Conservation (phyloP, 306 rosid genomes). For the Erythrophleum fordii region DNA sequence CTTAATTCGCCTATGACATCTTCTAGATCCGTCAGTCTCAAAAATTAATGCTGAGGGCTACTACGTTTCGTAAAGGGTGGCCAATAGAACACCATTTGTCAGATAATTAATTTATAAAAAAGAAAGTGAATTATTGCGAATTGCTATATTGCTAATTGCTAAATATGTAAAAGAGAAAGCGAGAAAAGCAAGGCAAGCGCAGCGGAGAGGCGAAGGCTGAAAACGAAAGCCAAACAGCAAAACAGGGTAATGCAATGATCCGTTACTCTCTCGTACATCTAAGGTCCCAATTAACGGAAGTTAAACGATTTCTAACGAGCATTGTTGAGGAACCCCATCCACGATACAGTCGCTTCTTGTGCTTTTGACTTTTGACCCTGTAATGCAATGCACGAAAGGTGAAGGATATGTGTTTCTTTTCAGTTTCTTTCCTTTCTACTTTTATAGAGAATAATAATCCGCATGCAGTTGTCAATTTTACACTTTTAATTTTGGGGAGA, state of each 20-base stretch:
- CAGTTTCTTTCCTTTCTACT: too few species aligned
- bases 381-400: too few species aligned
- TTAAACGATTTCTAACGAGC: not conserved
- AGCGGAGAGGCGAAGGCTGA: constrained; percentile 25
- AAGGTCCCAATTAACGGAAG: not conserved
- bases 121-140: not conserved
- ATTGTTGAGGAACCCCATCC: not conserved
- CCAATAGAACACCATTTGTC: not conserved
- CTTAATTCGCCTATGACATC: not conserved
- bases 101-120: not conserved
- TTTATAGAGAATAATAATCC: too few species aligned
- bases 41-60: constrained; percentile 16
- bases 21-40: not conserved
- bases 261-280: not conserved
- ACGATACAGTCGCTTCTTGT: not conserved
- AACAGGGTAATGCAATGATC: not conserved
- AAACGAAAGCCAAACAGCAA: not conserved
- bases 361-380: not conserved
- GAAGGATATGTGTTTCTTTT: too few species aligned
- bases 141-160: not conserved
- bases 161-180: not conserved
- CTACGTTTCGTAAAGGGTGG: constrained; percentile 4
- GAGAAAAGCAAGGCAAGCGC: constrained; percentile 40
- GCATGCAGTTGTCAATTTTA: not conserved
- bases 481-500: too few species aligned